Evolutionary conservation across 257 asterid species (phyloP).

Genomic region (Sherardia arvensis): DNA sequence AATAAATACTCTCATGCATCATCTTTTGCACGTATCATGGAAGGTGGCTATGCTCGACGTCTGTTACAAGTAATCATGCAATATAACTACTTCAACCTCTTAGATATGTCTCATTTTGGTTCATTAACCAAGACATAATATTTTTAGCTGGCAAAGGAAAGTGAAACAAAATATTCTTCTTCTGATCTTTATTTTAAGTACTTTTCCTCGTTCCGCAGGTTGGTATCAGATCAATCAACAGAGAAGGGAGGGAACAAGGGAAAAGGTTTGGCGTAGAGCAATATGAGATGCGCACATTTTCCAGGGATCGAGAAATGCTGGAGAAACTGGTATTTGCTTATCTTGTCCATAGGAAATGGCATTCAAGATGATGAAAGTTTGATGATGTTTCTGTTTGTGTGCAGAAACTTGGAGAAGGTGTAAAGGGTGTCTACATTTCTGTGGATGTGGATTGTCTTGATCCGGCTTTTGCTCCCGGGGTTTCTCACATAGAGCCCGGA

Average conservation of each 20-base stretch:
- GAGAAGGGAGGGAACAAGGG: conserved; percentile 98
- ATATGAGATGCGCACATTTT: conserved; percentile 91
- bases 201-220: conserved; percentile 49
- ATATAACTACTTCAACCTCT: background rate
- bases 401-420: conserved; percentile 98
- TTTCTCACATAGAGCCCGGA: conserved; percentile 97
- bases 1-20: conserved; percentile 96
- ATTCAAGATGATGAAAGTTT: background rate
- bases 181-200: background rate
- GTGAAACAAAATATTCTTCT: background rate
- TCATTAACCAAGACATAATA: background rate
- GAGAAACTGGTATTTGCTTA: conserved; percentile 60
- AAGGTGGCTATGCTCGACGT: conserved; percentile 95
- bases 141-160: background rate
- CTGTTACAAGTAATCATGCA: conserved; percentile 61
- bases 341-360: background rate
- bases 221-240: conserved; percentile 85
- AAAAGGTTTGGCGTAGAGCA: conserved; percentile 97
- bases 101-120: background rate
- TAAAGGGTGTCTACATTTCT: conserved; percentile 87
- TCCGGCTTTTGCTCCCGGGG: conserved; percentile 99
- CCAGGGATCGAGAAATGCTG: conserved; percentile 55
- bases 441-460: conserved; percentile 85
- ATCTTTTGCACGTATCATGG: conserved; percentile 95
- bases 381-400: conserved; percentile 6